phyloP scores from a whole-genome alignment of 116 monocot genomes.

The Thalassia testudinum region DNA sequence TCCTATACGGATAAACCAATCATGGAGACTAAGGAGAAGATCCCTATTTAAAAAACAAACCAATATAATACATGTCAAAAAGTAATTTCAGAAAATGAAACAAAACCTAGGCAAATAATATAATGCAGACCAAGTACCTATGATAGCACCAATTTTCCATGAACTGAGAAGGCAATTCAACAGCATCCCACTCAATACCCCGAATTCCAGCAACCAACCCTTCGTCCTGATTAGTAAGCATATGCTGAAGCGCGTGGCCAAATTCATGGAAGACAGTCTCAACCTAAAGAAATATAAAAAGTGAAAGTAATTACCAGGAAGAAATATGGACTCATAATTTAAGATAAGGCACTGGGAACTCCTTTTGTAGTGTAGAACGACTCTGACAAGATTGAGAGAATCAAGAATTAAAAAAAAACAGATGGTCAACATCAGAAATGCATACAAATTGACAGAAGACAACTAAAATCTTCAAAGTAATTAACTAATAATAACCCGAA shows the following conservation, averaged over 20 bases:
- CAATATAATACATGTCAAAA: too few species aligned
- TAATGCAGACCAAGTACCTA: constrained; percentile 25
- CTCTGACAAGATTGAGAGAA: background rate
- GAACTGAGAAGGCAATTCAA: constrained; percentile 94
- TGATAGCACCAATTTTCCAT: constrained; percentile 99
- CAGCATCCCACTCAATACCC: constrained; percentile 97
- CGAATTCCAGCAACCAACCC: constrained; percentile 90
- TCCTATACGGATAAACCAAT: too few species aligned
- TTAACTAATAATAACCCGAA: too few species aligned
- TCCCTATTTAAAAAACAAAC: too few species aligned
- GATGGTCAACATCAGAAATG: too few species aligned
- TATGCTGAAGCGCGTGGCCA: constrained; percentile 97
- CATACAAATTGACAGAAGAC: too few species aligned
- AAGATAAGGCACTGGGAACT: too few species aligned
- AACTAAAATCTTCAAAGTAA: too few species aligned
- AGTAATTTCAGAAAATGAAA: background rate
- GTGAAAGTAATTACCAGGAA: too few species aligned
- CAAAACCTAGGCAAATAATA: background rate
- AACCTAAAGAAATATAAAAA: constrained; percentile 32
- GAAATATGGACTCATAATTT: too few species aligned
- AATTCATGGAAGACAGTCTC: constrained; percentile 99
- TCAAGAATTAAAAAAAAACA: background rate
- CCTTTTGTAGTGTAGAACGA: background rate
- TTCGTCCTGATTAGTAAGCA: constrained; percentile 98
- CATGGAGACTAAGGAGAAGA: too few species aligned